Conservation (phyloP, 2,329 filamentous ascomycete genomes). For the Aspergillus fumigatiaffinis region DNA sequence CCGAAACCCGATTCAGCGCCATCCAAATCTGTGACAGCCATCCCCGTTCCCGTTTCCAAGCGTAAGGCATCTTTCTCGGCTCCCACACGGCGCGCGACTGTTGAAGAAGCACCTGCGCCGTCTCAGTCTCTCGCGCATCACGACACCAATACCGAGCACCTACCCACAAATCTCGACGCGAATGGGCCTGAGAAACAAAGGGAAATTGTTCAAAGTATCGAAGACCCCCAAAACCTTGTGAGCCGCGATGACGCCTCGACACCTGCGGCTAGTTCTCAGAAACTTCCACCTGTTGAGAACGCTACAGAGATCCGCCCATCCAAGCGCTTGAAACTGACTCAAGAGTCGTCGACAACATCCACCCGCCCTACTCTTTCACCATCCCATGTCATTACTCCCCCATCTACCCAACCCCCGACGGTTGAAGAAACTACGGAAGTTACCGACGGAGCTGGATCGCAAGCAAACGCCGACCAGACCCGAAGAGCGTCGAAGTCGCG, state of each 20-base stretch:
- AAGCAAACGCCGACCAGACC: constrained; percentile 19
- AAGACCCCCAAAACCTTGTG: constrained; percentile 5
- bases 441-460: constrained; percentile 15
- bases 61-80: constrained; percentile 23
- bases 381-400: constrained; percentile 17
- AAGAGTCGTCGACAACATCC: constrained; percentile 1
- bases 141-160: constrained; percentile 11
- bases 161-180: constrained; percentile 11
- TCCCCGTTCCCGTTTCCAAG: constrained; percentile 27
- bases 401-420: constrained; percentile 22
- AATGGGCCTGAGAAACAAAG: constrained; percentile 8
- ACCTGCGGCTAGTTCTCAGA: constrained; percentile 3
- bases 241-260: constrained; percentile 4
- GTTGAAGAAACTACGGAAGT: constrained; percentile 18
- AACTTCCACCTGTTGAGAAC: constrained; percentile 3
- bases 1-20: constrained; percentile 1
- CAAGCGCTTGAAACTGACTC: constrained; percentile 25
- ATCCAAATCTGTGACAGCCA: constrained; percentile 14
- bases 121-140: constrained; percentile 14
- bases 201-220: constrained; percentile 1
- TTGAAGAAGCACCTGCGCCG: constrained; percentile 11
- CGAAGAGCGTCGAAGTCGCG: constrained; percentile 18
- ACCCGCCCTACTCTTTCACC: background rate
- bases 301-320: constrained; percentile 21
- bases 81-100: constrained; percentile 4